These are phyloP conservation scores for Cladorrhinum sp. DNA, from an alignment of 2,329 filamentous ascomycete species.

Conservation along the genomic window DNA sequence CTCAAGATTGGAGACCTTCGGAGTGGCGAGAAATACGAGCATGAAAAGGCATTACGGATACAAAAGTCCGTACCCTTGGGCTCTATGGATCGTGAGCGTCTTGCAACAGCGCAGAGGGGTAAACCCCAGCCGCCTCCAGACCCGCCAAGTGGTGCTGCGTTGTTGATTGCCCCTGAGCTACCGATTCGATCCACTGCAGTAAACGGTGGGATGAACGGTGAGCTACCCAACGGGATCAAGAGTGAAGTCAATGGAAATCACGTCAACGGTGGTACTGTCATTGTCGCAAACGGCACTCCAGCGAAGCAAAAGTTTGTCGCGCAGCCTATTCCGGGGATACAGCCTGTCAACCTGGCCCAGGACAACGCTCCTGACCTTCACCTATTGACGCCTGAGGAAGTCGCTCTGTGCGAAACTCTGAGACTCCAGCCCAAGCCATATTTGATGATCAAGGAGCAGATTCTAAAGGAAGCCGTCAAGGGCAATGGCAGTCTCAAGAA, in stretches of 20 bases:
- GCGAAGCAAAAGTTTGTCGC: slow-evolving; percentile 52
- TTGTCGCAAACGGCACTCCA: slow-evolving; percentile 34
- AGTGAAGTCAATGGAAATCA: slow-evolving; percentile 37
- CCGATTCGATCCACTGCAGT: slow-evolving; percentile 53
- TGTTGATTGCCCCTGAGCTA: slow-evolving; percentile 76
- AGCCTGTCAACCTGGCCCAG: slow-evolving; percentile 65
- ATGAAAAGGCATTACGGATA: slow-evolving; percentile 75
- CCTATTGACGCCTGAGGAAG: slow-evolving; percentile 78
- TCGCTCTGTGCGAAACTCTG: slow-evolving; percentile 79
- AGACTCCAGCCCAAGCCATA: slow-evolving; percentile 92
- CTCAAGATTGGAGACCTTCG: slow-evolving; percentile 81
- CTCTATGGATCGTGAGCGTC: slow-evolving; percentile 75
- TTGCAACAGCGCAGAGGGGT: slow-evolving; percentile 68
- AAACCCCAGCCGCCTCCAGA: slow-evolving; percentile 67
- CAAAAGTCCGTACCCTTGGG: slow-evolving; percentile 70
- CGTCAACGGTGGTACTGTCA: slow-evolving; percentile 32
- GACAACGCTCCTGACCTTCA: slow-evolving; percentile 81
- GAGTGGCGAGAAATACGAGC: slow-evolving; percentile 87
- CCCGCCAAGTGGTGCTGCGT: slow-evolving; percentile 69
- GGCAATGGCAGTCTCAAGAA: slow-evolving; percentile 86
- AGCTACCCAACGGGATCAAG: slow-evolving; percentile 34
- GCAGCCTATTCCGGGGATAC: slow-evolving; percentile 58
- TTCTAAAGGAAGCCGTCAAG: slow-evolving; percentile 89
- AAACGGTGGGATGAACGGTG: slow-evolving; percentile 29
- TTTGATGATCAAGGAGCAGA: slow-evolving; percentile 85